Evolutionary conservation across 1,284 basidiomycete species (phyloP).

Genomic region (Quambalaria eucalypti): DNA sequence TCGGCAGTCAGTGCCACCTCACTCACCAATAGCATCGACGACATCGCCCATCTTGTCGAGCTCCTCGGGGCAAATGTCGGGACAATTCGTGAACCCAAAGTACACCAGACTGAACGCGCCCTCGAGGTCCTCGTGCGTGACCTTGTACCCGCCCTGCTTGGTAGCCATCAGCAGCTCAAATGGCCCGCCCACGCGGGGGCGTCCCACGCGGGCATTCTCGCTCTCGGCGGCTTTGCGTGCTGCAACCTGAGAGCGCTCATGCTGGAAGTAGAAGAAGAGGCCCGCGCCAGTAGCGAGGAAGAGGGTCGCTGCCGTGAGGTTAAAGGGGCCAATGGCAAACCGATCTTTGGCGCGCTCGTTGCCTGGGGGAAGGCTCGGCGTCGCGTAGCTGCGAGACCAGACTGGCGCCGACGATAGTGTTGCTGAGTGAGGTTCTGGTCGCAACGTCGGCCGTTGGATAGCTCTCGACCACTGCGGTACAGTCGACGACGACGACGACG

Average conservation of each 20-base stretch:
- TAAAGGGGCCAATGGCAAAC: no score
- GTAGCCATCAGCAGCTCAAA: constrained; percentile 53
- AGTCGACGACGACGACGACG: no score
- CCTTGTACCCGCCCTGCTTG: neutral
- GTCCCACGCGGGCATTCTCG: constrained; percentile 50
- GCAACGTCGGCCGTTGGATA: no score
- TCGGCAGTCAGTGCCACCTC: constrained; percentile 18
- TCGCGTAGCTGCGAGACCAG: no score
- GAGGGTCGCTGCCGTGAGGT: constrained; percentile 68
- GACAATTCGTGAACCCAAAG: constrained; percentile 61
- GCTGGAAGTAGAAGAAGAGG: constrained; percentile 77
- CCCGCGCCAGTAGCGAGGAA: constrained; percentile 74
- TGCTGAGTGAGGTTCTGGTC: no score
- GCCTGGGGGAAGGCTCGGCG: no score
- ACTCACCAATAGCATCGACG: constrained; percentile 65
- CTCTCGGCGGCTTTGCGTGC: constrained; percentile 21
- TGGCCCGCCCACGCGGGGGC: constrained; percentile 76
- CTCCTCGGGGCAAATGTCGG: constrained; percentile 97
- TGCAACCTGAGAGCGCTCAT: constrained; percentile 60
- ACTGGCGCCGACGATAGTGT: no score
- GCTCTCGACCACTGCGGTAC: no score
- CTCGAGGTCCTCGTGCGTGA: constrained; percentile 76
- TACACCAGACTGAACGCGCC: constrained; percentile 74
- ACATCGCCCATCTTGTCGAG: constrained; percentile 87
- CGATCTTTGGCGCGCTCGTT: no score